Evolutionary conservation across 192 early-diverging fungal species (phyloP), one percentile per base, ranked within the genome.

Genomic region (Podila minutissima): DNA sequence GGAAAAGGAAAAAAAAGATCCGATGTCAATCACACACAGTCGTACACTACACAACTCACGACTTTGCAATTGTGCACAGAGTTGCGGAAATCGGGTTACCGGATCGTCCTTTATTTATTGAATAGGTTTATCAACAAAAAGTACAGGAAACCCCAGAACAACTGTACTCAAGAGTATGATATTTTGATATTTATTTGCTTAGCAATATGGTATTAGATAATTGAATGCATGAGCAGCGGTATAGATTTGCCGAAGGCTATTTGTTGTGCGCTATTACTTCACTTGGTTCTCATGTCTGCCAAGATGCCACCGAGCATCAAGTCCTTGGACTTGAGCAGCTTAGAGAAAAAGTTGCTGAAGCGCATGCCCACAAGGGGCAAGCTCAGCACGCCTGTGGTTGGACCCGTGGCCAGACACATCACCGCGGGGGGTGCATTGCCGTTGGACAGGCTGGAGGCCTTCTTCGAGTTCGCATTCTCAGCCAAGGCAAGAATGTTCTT

Each of bases 251-350:
- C 15, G 41, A 46, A 3, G 15, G 8, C 41, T 46, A 46, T 17
- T 17, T 29, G 29, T 29, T 15, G 41, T 46, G 41, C 4, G 24
- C 22, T 38, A 29, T 20, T 17, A 20, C 20, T 19, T 17, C n/a
- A 66, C 41, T 70, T 53, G 35, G 22, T n/a, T 13, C 64, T 65
- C 74, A 76, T 76, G 15, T 60, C 68, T 5, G 20, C 35, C 22
- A 37, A 35, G 61, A 28, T 50, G 37, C 15, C 65, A 1, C 76
- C 70, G 20, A 79, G 31, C 76, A 79, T 67, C 50, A 79, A 66
- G 32, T 79, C 76, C 68, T 79, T 79, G n/a, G 76, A 79, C 64
- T 79, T 79, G 29, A 79, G 24, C 22, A 64, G n/a, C 35, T 50
- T 61, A 0, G 76, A 66, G 46, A 79, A 50, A 33, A 67, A 72